Evolutionary conservation across 805 yeast species (phyloP).

Genomic region (Wickerhamomyces ciferrii): DNA sequence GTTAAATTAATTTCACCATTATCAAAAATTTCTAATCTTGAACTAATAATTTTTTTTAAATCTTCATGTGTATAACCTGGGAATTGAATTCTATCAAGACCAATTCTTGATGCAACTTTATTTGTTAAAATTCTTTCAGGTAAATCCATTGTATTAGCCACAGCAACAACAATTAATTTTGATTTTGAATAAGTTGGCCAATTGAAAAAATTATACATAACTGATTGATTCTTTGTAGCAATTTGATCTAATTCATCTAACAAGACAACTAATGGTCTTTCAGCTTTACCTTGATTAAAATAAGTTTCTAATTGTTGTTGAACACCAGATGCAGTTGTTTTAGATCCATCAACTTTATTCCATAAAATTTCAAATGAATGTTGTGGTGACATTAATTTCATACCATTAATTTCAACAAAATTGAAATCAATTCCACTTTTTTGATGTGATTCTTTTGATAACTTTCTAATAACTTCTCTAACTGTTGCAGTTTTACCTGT

Average conservation of each 20-base stretch:
- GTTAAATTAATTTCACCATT: constrained; percentile 33
- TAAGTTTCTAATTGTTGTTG: constrained; percentile 54
- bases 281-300: constrained; percentile 36
- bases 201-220: constrained; percentile 93
- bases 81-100: constrained; percentile 80
- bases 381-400: constrained; percentile 74
- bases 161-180: constrained; percentile 80
- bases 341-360: constrained; percentile 62
- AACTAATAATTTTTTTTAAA: constrained; percentile 66
- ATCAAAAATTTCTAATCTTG: constrained; percentile 51
- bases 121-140: constrained; percentile 87
- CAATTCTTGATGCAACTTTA: constrained; percentile 87
- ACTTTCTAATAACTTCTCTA: constrained; percentile 73
- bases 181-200: constrained; percentile 91
- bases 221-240: constrained; percentile 74
- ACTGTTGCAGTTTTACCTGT: constrained; percentile 96
- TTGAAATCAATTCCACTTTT: constrained; percentile 47
- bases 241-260: constrained; percentile 94
- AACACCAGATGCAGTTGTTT: constrained; percentile 54
- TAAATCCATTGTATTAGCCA: constrained; percentile 95
- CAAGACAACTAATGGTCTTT: constrained; percentile 53
- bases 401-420: constrained; percentile 85
- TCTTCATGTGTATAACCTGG: constrained; percentile 84
- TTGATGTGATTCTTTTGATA: constrained; percentile 38
- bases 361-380: constrained; percentile 80